Conservation (phyloP, 176 grass and related monocot species). For the Panicum miliaceum region DNA sequence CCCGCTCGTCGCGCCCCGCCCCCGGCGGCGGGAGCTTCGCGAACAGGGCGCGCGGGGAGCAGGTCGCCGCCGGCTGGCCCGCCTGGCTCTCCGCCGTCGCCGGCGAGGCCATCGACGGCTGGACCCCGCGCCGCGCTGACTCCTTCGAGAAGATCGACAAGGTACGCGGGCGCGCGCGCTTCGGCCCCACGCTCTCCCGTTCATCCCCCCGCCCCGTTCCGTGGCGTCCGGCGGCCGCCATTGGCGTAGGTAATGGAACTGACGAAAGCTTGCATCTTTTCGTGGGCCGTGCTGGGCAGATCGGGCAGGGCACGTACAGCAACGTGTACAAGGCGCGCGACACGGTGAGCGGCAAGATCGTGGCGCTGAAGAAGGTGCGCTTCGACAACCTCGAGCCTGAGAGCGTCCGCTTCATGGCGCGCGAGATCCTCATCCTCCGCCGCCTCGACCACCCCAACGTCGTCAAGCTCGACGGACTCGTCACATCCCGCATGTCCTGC, state of each 20-base stretch:
- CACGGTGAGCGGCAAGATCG: slow-evolving; percentile 66
- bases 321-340: slow-evolving; percentile 90
- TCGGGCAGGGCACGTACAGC: slow-evolving; percentile 88
- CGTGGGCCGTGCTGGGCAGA: slow-evolving; percentile 37
- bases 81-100: slow-evolving; percentile 79
- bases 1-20: slow-evolving; percentile 37
- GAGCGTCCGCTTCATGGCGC: slow-evolving; percentile 86
- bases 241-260: slow-evolving; percentile 32
- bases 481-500: slow-evolving; percentile 83
- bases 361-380: slow-evolving; percentile 86
- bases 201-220: neutral
- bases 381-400: slow-evolving; percentile 90
- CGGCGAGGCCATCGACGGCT: slow-evolving; percentile 77
- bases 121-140: slow-evolving; percentile 70
- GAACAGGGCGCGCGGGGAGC: slow-evolving; percentile 71
- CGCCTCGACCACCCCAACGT: slow-evolving; percentile 82
- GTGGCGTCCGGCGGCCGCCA: slow-evolving; percentile 24
- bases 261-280: slow-evolving; percentile 40
- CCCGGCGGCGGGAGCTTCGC: slow-evolving; percentile 57
- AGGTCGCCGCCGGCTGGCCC: slow-evolving; percentile 80
- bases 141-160: slow-evolving; percentile 95
- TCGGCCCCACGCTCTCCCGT: neutral
- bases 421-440: slow-evolving; percentile 82
- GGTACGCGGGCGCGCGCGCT: slow-evolving; percentile 37
- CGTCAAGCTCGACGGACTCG: slow-evolving; percentile 72